A percentile compares a stretch with the other conserved stretches of the same genome.
These are phyloP conservation scores for Plasmodium relictum DNA, from an alignment of 169 alveolate genomes.

Conservation along the genomic window DNA sequence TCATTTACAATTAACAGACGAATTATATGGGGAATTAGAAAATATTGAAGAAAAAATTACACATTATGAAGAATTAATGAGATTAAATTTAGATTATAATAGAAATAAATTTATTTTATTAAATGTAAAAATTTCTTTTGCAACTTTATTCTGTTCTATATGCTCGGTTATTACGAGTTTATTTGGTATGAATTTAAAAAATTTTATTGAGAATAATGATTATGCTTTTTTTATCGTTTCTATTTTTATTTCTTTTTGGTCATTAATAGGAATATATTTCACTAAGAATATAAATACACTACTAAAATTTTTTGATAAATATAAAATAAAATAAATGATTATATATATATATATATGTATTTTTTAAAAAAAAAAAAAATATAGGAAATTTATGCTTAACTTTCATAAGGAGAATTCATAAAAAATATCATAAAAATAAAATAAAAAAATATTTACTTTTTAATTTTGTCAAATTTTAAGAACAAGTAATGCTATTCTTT, in stretches of 20 bases:
- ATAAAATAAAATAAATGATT: background rate
- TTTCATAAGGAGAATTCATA: no score
- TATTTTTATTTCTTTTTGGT: slow-evolving; percentile 23
- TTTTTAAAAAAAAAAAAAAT: no score
- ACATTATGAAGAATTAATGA: slow-evolving; percentile 70
- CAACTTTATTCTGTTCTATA: slow-evolving; percentile 47
- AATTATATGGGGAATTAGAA: slow-evolving; percentile 50
- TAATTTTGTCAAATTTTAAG: no score
- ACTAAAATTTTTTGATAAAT: slow-evolving; percentile 32
- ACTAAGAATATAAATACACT: slow-evolving; percentile 52
- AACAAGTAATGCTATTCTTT: no score
- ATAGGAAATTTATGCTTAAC: no score
- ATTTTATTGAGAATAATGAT: slow-evolving; percentile 49
- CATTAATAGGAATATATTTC: slow-evolving; percentile 31
- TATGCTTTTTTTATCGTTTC: slow-evolving; percentile 47
- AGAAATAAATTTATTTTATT: slow-evolving; percentile 59
- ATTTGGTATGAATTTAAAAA: slow-evolving; percentile 63
- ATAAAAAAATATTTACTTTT: no score
- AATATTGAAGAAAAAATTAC: slow-evolving; percentile 67
- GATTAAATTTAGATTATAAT: slow-evolving; percentile 63
- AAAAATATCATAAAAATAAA: no score
- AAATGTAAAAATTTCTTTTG: slow-evolving; percentile 57
- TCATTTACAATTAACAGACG: slow-evolving; percentile 68
- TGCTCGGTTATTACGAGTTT: slow-evolving; percentile 60
- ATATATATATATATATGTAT: background rate